phyloP scores from a whole-genome alignment of 176 grass and related monocot genomes.

The Raddia guianensis region DNA sequence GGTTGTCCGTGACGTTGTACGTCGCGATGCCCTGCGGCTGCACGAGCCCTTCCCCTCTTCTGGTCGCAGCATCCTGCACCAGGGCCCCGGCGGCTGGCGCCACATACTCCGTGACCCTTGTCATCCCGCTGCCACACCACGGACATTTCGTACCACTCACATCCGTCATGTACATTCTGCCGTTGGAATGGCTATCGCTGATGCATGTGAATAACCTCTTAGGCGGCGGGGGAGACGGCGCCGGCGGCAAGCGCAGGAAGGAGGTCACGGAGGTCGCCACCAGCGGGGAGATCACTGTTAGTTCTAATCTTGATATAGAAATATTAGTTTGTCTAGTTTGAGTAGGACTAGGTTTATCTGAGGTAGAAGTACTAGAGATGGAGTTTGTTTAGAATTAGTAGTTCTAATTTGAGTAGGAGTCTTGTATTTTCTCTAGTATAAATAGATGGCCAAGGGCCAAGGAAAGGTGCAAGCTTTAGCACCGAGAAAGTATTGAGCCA shows the following conservation, averaged over 20 bases:
- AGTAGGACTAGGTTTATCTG: too few species aligned
- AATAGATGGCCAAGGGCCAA: too few species aligned
- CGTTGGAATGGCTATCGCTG: not conserved
- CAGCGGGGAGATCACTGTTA: not conserved
- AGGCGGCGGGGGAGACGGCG: too few species aligned
- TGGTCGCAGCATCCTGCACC: not conserved
- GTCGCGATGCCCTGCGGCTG: constrained; percentile 15
- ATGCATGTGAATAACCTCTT: constrained; percentile 1
- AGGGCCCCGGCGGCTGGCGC: not conserved
- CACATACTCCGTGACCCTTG: not conserved
- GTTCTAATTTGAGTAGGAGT: too few species aligned
- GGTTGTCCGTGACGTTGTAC: constrained; percentile 31
- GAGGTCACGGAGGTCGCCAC: not conserved
- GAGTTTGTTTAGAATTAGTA: too few species aligned
- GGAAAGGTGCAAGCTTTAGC: too few species aligned
- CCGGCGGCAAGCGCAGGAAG: not conserved
- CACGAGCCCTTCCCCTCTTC: constrained; percentile 26
- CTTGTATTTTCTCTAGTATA: too few species aligned
- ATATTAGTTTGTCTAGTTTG: too few species aligned
- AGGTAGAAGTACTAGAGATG: too few species aligned
- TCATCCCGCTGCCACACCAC: not conserved
- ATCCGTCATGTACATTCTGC: constrained; percentile 18
- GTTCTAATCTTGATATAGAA: too few species aligned
- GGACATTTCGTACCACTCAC: not conserved
- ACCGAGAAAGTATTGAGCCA: too few species aligned